Percentiles rank a stretch among this genome's conserved stretches.
These are phyloP conservation scores for Zygosaccharomyces sapae DNA, from an alignment of 1,139 yeast species.

Conservation along the genomic window DNA sequence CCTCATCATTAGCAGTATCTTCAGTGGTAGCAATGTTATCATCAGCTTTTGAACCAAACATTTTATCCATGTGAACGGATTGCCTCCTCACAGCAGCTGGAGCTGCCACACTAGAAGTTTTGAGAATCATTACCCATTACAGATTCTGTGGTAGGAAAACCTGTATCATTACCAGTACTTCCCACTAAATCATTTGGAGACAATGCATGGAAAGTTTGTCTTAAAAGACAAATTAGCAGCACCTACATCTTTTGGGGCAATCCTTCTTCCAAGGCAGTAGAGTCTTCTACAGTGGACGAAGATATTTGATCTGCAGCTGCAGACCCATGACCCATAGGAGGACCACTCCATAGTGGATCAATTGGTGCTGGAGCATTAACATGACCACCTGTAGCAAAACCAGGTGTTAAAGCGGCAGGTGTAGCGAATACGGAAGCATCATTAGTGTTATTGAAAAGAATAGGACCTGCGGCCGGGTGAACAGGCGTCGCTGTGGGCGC, in stretches of 20 bases:
- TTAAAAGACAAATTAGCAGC: conserved; percentile 25
- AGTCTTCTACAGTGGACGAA: conserved; percentile 16
- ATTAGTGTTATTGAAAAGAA: conserved; percentile 22
- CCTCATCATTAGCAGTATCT: conserved; percentile 6
- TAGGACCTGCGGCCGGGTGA: conserved; percentile 13
- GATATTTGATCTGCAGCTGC: conserved; percentile 10
- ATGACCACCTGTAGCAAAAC: conserved; percentile 6
- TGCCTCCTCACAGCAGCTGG: conserved; percentile 28
- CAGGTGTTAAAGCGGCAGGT: conserved; percentile 7
- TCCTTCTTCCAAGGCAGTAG: conserved; percentile 15
- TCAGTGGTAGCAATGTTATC: conserved; percentile 1
- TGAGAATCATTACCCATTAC: conserved; percentile 11
- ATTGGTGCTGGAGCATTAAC: conserved; percentile 7
- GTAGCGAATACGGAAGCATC: conserved; percentile 22
- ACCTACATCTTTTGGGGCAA: conserved; percentile 16
- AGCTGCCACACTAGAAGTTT: conserved; percentile 14
- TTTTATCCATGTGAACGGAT: conserved; percentile 29
- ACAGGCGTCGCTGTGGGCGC: conserved; percentile 1
- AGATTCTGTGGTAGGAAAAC: conserved; percentile 13
- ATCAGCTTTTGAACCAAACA: conserved; percentile 16
- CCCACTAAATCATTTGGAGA: conserved; percentile 38
- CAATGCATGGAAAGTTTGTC: conserved; percentile 42
- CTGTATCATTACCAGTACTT: conserved; percentile 22
- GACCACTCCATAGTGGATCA: conserved; percentile 21
- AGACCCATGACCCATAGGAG: conserved; percentile 12